Evolutionary conservation across 75 land plant species (phyloP).

Genomic region (Selaginella moellendorffii): DNA sequence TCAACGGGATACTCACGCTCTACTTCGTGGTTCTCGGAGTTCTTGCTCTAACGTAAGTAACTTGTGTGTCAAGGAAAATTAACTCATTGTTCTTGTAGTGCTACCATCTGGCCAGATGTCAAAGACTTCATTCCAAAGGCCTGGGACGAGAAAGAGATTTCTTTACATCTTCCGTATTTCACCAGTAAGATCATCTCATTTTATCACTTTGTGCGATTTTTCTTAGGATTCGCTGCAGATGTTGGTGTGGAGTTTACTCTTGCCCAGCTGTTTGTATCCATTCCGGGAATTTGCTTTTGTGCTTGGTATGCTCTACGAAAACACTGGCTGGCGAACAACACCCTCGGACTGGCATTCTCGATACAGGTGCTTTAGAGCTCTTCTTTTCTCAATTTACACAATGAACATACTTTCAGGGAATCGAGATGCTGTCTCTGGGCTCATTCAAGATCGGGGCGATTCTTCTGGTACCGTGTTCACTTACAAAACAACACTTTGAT

Average conservation of each 20-base stretch:
- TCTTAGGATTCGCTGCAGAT: neutral
- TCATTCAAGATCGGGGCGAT: slow-evolving; percentile 97
- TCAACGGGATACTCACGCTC: slow-evolving; percentile 75
- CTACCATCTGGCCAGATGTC: neutral
- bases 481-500: no score
- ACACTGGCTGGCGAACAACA: slow-evolving; percentile 97
- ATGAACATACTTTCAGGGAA: slow-evolving; percentile 49
- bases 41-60: slow-evolving; percentile 12
- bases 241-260: slow-evolving; percentile 57
- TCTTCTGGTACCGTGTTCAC: slow-evolving; percentile 48
- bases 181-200: neutral
- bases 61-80: neutral
- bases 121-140: neutral
- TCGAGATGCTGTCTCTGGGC: slow-evolving; percentile 95
- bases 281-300: slow-evolving; percentile 90
- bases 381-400: neutral
- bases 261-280: slow-evolving; percentile 66
- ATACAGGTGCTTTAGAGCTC: slow-evolving; percentile 52
- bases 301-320: slow-evolving; percentile 84
- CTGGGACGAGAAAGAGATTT: neutral
- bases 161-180: neutral
- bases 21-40: slow-evolving; percentile 95
- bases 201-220: neutral
- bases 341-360: slow-evolving; percentile 84
- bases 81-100: neutral